These are phyloP conservation scores for Neckera pumila DNA, from an alignment of 225 moss, liverwort and hornwort genomes.

Conservation along the genomic window DNA sequence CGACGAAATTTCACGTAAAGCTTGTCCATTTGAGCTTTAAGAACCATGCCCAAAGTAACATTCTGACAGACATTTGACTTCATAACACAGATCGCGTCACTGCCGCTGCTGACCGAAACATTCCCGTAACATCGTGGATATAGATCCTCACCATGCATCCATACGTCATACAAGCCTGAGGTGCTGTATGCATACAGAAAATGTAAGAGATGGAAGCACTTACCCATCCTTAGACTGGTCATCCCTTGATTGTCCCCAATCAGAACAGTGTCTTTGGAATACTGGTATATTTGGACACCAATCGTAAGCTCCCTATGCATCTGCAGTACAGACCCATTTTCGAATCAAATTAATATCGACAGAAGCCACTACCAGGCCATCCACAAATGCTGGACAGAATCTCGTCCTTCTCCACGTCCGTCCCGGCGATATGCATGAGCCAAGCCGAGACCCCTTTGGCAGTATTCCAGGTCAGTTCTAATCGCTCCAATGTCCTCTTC, in stretches of 20 bases:
- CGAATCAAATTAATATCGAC: neutral
- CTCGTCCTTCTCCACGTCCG: neutral
- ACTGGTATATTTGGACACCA: neutral
- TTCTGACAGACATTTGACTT: neutral
- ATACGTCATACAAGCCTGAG: no score
- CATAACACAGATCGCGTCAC: neutral
- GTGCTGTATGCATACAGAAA: neutral
- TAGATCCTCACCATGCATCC: no score
- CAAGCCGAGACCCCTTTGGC: neutral
- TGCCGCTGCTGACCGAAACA: neutral
- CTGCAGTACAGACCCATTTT: neutral
- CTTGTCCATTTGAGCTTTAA: neutral
- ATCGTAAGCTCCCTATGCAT: neutral
- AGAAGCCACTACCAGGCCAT: conserved; percentile 1
- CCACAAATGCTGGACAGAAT: neutral
- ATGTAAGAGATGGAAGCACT: neutral
- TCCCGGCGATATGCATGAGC: neutral
- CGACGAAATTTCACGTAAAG: no score
- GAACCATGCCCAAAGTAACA: neutral
- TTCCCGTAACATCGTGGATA: neutral
- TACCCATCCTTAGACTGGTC: neutral
- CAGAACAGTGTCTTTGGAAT: neutral
- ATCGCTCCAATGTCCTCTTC: neutral
- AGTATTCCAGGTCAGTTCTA: neutral
- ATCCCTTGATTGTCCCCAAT: neutral